Evolutionary conservation across 139 green algal genomes (phyloP).

Genomic region (Chlorella sp.): DNA sequence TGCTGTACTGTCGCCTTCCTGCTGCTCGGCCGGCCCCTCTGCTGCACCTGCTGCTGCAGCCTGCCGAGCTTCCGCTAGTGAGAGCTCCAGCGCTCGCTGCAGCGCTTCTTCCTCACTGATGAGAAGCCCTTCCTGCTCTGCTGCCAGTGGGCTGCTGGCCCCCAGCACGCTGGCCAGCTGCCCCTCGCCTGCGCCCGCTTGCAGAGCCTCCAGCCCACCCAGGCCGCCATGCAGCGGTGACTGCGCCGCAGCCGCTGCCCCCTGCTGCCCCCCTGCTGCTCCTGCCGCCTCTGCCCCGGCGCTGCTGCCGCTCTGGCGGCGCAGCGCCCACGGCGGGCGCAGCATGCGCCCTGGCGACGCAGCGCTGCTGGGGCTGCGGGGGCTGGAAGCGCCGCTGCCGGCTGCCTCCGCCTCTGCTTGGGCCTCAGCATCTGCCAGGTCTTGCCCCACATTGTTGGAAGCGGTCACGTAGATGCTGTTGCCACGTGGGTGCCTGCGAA

Average conservation of each 20-base stretch:
- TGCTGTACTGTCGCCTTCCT: not conserved
- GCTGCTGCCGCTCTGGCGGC: not conserved
- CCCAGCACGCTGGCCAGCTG: not conserved
- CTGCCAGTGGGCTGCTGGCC: not conserved
- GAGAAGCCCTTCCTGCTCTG: not conserved
- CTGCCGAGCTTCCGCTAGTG: slow-evolving; percentile 1
- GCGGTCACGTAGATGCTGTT: slow-evolving; percentile 15
- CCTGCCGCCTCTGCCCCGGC: not conserved
- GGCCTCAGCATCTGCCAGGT: not conserved
- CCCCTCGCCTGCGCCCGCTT: not conserved
- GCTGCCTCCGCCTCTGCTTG: not conserved
- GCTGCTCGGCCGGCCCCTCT: not conserved
- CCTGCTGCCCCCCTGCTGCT: not conserved
- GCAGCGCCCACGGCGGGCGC: not conserved
- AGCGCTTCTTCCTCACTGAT: slow-evolving; percentile 39
- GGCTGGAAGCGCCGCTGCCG: not conserved
- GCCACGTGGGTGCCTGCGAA: not conserved
- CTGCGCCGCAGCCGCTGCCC: not conserved
- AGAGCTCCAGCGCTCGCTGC: slow-evolving; percentile 36
- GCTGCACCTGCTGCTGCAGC: not conserved
- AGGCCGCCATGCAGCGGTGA: too few species aligned
- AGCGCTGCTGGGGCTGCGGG: slow-evolving; percentile 11
- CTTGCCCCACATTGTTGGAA: not conserved
- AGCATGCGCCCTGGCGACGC: not conserved
- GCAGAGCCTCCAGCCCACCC: too few species aligned